Conservation (phyloP, 2,329 filamentous ascomycete genomes). For the Alternaria postmessia region DNA sequence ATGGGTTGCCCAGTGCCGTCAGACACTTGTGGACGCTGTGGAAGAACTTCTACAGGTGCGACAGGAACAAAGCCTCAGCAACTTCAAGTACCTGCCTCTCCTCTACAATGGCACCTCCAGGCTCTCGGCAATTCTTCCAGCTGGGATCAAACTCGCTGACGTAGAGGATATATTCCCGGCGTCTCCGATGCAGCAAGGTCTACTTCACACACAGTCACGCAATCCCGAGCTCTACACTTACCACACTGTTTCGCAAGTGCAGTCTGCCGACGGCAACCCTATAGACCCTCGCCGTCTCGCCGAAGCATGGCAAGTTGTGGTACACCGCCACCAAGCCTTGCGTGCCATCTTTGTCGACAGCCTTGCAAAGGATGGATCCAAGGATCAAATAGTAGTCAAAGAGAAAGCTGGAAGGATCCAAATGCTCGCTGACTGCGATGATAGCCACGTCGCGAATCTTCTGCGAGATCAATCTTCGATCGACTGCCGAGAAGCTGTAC, state of each 20-base stretch:
- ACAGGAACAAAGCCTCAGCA: conserved; percentile 36
- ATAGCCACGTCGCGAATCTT: conserved; percentile 23
- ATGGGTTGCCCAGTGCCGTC: conserved; percentile 41
- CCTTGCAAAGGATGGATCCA: conserved; percentile 41
- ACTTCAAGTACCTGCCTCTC: conserved; percentile 43
- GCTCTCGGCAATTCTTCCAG: conserved; percentile 29
- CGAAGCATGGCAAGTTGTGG: conserved; percentile 47
- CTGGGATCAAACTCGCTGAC: conserved; percentile 26
- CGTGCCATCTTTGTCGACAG: conserved; percentile 48
- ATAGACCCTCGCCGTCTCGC: conserved; percentile 40
- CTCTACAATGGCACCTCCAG: conserved; percentile 42
- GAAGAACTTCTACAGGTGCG: conserved; percentile 39
- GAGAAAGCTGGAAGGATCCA: conserved; percentile 36
- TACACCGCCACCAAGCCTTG: conserved; percentile 43
- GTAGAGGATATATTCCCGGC: conserved; percentile 44
- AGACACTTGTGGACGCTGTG: conserved; percentile 41
- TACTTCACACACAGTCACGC: conserved; percentile 42
- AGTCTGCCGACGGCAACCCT: conserved; percentile 21
- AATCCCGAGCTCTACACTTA: conserved; percentile 42
- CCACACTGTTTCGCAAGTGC: conserved; percentile 41
- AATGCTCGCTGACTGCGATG: conserved; percentile 34
- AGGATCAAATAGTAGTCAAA: conserved; percentile 46
- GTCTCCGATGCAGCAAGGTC: conserved; percentile 44
- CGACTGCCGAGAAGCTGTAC: conserved; percentile 42
- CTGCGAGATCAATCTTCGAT: conserved; percentile 33